Evolutionary conservation across 169 alveolate genomes (phyloP), one percentile per base, ranked within the genome.

Genomic region (Besnoitia besnoiti): DNA sequence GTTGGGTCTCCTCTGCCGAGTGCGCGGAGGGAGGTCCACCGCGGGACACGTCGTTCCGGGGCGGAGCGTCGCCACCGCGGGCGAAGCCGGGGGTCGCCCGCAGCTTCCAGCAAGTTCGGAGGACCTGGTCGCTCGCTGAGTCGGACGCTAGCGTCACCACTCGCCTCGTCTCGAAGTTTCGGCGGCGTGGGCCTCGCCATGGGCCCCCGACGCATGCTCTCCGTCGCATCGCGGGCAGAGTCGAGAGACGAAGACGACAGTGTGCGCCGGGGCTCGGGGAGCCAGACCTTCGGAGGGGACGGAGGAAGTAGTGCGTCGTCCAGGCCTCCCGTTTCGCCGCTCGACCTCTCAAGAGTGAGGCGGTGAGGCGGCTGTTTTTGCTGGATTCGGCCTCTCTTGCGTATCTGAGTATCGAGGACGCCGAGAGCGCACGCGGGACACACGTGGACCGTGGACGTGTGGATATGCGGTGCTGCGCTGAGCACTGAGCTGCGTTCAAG

Each of bases 131-230:
- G 82, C 3, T 73, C 82, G 47, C 82, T 16, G 47, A 73, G 82
- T 42, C 82, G 82, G 82, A 73, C 82, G 3, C 82, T 73, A 39
- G 82, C 82, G 19, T 73, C 82, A 12, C 82, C 82, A 3, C 82
- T 73, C n/a, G 82, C 82, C 2, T 73, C 82, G 27, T 39, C 82
- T 1, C 3, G 82, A 42, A 37, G 82, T n/a, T 7, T 42, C 8
- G 14, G 24, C 4, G 79, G 79, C 4, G 79, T 7, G 5, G 37
- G 35, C 24, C 44, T 19, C 24, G n/a, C 16, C 2, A 12, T 73
- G 27, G 82, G 82, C 16, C 82, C 82, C 27, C 14, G 82, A 19
- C 82, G 82, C 27, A 73, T 73, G 82, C 82, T 73, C 2, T 73
- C 82, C 12, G 82, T 73, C 47, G 82, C 82, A 16, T 73, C 82